These are phyloP conservation scores for Candolleomyces eurysporus DNA, from an alignment of 768 basidiomycete genomes.

Conservation along the genomic window DNA sequence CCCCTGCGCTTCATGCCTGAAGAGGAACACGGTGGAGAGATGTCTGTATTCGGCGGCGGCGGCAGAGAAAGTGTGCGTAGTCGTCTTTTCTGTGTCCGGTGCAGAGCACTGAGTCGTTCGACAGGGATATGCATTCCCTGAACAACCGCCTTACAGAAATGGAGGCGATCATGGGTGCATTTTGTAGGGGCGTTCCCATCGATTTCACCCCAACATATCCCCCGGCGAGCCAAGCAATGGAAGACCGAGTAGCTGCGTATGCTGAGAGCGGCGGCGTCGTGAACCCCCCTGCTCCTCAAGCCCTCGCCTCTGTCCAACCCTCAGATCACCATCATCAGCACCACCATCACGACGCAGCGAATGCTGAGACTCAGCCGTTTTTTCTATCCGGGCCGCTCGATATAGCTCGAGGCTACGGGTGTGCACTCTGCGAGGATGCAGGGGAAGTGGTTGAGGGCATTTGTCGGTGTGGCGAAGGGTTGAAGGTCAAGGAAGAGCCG, in stretches of 20 bases:
- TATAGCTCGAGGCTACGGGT: too few relatives aligned
- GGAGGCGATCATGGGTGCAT: slow-evolving; percentile 56
- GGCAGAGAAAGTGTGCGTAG: slow-evolving; percentile 76
- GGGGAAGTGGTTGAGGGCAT: too few relatives aligned
- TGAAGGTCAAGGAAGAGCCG: neutral
- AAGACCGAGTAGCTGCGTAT: slow-evolving; percentile 1
- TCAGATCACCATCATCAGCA: slow-evolving; percentile 7
- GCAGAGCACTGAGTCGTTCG: neutral
- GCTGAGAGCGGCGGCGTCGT: neutral
- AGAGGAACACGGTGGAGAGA: slow-evolving; percentile 70
- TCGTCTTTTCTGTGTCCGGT: slow-evolving; percentile 6
- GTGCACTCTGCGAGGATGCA: too few relatives aligned
- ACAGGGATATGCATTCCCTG: slow-evolving; percentile 76
- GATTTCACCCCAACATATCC: slow-evolving; percentile 38
- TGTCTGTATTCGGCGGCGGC: slow-evolving; percentile 82
- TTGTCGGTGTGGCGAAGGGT: too few relatives aligned
- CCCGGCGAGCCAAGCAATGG: slow-evolving; percentile 11
- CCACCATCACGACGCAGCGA: slow-evolving; percentile 27
- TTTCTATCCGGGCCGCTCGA: neutral
- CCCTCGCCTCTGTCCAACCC: neutral
- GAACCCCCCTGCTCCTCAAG: neutral
- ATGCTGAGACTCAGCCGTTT: slow-evolving; percentile 20
- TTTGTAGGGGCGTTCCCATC: slow-evolving; percentile 38
- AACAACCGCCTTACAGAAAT: slow-evolving; percentile 77
- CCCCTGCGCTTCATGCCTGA: slow-evolving; percentile 76